phyloP scores from a whole-genome alignment of 495 filamentous ascomycete species.

The Endocarpon pusillum region DNA sequence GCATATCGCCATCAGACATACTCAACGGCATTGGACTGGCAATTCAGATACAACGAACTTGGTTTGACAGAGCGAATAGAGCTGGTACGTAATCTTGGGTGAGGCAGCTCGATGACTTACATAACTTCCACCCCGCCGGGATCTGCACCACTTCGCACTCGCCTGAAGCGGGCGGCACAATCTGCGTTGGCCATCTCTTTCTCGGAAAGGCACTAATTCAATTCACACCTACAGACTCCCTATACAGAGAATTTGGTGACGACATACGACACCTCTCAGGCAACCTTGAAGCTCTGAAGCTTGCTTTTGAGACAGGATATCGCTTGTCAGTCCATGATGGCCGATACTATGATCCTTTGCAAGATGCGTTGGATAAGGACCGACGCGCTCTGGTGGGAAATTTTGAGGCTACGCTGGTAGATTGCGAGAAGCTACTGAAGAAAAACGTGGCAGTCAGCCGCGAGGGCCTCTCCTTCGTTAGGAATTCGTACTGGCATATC shows the following conservation, averaged over 20 bases:
- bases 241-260: constrained; percentile 3
- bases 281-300: constrained; percentile 6
- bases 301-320: constrained; percentile 7
- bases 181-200: too few species aligned
- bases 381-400: constrained; percentile 8
- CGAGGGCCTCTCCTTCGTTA: constrained; percentile 3
- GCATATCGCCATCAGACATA: too few species aligned
- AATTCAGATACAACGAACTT: too few species aligned
- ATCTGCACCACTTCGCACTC: too few species aligned
- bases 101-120: too few species aligned
- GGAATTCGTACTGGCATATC: constrained; percentile 8
- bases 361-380: constrained; percentile 6
- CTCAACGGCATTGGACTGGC: too few species aligned
- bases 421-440: constrained; percentile 6
- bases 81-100: too few species aligned
- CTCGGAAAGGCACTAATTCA: too few species aligned
- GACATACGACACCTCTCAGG: constrained; percentile 7
- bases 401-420: constrained; percentile 7
- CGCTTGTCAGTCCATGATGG: constrained; percentile 5
- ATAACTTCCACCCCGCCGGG: too few species aligned
- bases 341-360: constrained; percentile 3
- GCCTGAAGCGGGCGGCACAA: too few species aligned
- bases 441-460: constrained; percentile 4
- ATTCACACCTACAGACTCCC: too few species aligned
- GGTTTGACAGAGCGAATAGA: too few species aligned